A percentile compares a stretch with the other conserved stretches of the same genome.
These are phyloP conservation scores for Glebionis coronaria DNA, from an alignment of 129 eudicot species.

Conservation along the genomic window DNA sequence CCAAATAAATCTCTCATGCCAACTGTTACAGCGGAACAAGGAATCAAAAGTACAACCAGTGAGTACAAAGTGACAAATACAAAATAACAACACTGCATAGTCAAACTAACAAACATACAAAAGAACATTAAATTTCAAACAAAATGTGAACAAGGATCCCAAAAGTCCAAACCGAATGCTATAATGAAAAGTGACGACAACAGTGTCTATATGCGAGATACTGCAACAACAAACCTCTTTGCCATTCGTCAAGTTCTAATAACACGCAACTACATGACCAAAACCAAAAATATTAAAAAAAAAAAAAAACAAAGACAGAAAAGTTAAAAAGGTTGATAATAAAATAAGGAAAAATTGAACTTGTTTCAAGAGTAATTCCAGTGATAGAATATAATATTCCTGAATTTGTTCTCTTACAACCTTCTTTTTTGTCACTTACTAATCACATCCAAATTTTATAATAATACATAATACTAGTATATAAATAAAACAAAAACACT, in stretches of 20 bases:
- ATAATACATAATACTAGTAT: background rate
- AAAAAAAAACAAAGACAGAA: constrained; percentile 41
- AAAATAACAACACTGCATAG: background rate
- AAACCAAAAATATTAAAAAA: too few relatives aligned
- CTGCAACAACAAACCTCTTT: too few relatives aligned
- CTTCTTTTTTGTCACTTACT: constrained; percentile 36
- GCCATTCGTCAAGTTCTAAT: too few relatives aligned
- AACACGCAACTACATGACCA: too few relatives aligned
- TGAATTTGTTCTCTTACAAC: constrained; percentile 34
- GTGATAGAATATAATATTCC: constrained; percentile 35
- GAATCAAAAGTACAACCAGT: background rate
- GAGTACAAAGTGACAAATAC: background rate
- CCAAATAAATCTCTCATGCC: constrained; percentile 1
- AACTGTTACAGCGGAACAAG: background rate
- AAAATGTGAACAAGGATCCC: too few relatives aligned
- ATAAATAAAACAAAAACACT: constrained; percentile 20
- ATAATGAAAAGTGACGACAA: too few relatives aligned
- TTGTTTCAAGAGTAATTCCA: constrained; percentile 35
- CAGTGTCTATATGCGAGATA: too few relatives aligned
- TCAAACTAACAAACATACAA: background rate
- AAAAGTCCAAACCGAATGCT: background rate
- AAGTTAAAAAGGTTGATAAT: constrained; percentile 26
- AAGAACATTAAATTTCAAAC: too few relatives aligned
- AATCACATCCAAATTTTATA: constrained; percentile 22
- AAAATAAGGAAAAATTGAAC: constrained; percentile 12